Percentiles rank a stretch among this genome's conserved stretches.
phyloP scores from a whole-genome alignment of 2,329 filamentous ascomycete genomes.

The Epichloe glyceriae region DNA sequence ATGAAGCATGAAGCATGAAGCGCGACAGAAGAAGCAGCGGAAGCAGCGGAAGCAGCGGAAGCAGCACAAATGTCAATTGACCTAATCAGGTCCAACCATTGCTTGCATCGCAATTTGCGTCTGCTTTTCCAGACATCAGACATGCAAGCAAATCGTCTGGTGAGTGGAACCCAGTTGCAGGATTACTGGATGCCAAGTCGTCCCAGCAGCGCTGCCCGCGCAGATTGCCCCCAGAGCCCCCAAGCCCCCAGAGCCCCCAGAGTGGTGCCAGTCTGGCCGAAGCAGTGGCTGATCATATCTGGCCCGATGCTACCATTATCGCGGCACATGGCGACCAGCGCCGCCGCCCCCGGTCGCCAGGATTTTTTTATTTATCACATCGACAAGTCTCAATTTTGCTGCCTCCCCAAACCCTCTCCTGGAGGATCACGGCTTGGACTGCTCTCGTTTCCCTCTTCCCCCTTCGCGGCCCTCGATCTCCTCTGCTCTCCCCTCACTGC shows the following conservation, averaged over 20 bases:
- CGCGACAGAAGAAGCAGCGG: neutral
- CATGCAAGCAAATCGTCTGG: too few species aligned
- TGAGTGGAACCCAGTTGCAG: too few species aligned
- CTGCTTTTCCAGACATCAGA: too few species aligned
- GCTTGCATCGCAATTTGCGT: too few species aligned
- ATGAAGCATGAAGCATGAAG: too few species aligned
- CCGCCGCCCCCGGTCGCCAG: neutral
- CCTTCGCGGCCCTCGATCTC: conserved; percentile 7
- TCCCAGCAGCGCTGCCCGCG: too few species aligned
- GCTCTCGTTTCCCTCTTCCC: conserved; percentile 5
- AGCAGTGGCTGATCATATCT: neutral
- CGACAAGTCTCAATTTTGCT: conserved; percentile 1
- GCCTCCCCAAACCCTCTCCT: conserved; percentile 1
- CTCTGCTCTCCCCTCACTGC: conserved; percentile 5
- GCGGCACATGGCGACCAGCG: neutral
- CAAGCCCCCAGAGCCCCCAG: too few species aligned
- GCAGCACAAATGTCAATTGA: too few species aligned
- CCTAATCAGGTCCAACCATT: too few species aligned
- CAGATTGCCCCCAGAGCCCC: too few species aligned
- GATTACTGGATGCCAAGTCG: too few species aligned
- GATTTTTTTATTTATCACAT: conserved; percentile 2
- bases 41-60: neutral
- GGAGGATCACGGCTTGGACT: conserved; percentile 1
- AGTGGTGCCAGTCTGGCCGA: neutral
- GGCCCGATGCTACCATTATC: neutral